Conservation (phyloP, 2,329 filamentous ascomycete species). For the Didymella arachidicola region DNA sequence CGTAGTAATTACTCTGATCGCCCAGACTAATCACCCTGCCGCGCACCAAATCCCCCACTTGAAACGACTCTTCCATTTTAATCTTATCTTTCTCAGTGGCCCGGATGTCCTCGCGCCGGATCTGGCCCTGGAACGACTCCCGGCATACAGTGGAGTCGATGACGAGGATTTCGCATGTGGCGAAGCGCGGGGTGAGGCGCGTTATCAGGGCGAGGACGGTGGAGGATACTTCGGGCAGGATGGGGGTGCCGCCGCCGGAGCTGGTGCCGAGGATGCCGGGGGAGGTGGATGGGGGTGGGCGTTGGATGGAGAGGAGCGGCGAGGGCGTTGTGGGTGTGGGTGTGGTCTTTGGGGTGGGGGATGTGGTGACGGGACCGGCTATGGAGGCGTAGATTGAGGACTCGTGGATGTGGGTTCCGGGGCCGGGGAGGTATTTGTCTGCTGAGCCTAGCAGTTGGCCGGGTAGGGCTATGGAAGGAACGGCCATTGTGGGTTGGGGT, state of each 20-base stretch:
- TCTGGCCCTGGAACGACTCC: slow-evolving; percentile 84
- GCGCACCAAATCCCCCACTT: slow-evolving; percentile 89
- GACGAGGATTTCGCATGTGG: slow-evolving; percentile 84
- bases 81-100: slow-evolving; percentile 97
- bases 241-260: slow-evolving; percentile 64
- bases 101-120: slow-evolving; percentile 88
- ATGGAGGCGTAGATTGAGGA: slow-evolving; percentile 82
- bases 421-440: slow-evolving; percentile 73
- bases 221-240: slow-evolving; percentile 82
- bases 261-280: slow-evolving; percentile 32
- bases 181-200: slow-evolving; percentile 84
- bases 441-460: slow-evolving; percentile 79
- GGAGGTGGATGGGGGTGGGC: slow-evolving; percentile 25
- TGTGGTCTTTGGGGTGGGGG: slow-evolving; percentile 61
- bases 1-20: slow-evolving; percentile 93
- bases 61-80: slow-evolving; percentile 87
- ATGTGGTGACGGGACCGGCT: slow-evolving; percentile 69
- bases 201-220: slow-evolving; percentile 85
- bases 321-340: slow-evolving; percentile 56
- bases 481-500: slow-evolving; percentile 37
- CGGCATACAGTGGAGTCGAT: slow-evolving; percentile 72
- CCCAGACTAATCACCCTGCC: slow-evolving; percentile 89
- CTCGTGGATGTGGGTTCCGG: slow-evolving; percentile 84
- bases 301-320: slow-evolving; percentile 50
- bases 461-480: slow-evolving; percentile 70